Conservation (phyloP, 1,139 yeast species). For the Entelexis paramagnoliae region DNA sequence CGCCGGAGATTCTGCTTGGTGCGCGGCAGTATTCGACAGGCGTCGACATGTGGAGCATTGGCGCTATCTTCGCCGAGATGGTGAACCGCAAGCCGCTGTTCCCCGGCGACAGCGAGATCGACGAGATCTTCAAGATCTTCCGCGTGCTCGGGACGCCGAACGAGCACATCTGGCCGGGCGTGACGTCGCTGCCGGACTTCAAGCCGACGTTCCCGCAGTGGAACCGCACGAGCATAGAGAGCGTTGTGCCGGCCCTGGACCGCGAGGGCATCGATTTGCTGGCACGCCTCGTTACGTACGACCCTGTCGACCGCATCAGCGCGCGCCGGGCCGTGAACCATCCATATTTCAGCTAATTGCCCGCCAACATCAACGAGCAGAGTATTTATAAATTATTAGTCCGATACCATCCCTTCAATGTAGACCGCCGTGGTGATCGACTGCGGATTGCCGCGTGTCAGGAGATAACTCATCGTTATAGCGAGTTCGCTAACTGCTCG, state of each 20-base stretch:
- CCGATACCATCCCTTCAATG: not conserved
- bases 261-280: constrained; percentile 73
- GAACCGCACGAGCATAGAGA: constrained; percentile 61
- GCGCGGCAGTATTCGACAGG: constrained; percentile 97
- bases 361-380: not conserved
- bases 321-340: constrained; percentile 88
- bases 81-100: constrained; percentile 89
- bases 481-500: too few relatives aligned
- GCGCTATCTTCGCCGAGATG: constrained; percentile 98
- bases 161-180: constrained; percentile 95
- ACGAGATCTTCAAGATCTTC: constrained; percentile 91
- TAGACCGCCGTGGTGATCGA: too few relatives aligned
- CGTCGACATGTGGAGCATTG: constrained; percentile 98
- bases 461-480: too few relatives aligned
- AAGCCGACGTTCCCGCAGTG: constrained; percentile 95
- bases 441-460: too few relatives aligned
- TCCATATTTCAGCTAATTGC: constrained; percentile 52
- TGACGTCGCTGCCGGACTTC: constrained; percentile 84
- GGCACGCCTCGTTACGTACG: constrained; percentile 71
- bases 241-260: constrained; percentile 72
- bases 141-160: constrained; percentile 89
- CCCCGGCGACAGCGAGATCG: constrained; percentile 97
- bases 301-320: constrained; percentile 87
- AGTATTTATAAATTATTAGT: not conserved
- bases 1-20: constrained; percentile 92